Evolutionary conservation across 1,284 basidiomycete genomes (phyloP).

Genomic region (Peniophora sp.): DNA sequence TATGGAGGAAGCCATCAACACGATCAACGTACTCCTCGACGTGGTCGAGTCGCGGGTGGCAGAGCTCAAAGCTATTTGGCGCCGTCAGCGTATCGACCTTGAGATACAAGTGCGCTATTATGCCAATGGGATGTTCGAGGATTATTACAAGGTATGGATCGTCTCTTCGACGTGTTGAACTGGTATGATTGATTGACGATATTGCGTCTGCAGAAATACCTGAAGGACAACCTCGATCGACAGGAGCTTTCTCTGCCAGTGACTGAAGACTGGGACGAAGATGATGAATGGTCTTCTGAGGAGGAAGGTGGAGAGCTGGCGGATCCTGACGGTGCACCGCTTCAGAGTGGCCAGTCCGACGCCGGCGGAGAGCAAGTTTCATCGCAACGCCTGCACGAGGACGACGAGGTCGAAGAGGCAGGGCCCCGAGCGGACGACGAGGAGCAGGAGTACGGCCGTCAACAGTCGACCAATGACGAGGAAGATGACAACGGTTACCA

Average conservation of each 20-base stretch:
- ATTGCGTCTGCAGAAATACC: conserved; percentile 2
- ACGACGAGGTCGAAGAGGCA: neutral
- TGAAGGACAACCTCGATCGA: conserved; percentile 6
- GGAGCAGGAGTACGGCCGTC: neutral
- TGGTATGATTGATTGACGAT: neutral
- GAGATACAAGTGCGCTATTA: conserved; percentile 11
- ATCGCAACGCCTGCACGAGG: neutral
- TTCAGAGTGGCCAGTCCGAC: neutral
- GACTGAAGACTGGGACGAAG: conserved; percentile 8
- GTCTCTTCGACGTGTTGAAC: neutral
- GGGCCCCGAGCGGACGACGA: neutral
- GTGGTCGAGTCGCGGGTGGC: conserved; percentile 5
- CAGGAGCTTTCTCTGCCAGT: conserved; percentile 3
- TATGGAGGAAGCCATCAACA: conserved; percentile 5
- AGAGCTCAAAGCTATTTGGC: conserved; percentile 10
- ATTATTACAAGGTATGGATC: conserved; percentile 10
- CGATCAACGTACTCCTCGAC: conserved; percentile 2
- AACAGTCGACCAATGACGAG: neutral
- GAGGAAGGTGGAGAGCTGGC: conserved; percentile 3
- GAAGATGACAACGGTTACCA: neutral
- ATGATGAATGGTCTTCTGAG: conserved; percentile 12
- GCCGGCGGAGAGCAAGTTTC: neutral
- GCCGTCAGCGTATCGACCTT: conserved; percentile 11
- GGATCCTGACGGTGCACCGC: neutral
- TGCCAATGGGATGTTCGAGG: conserved; percentile 11